Base-by-base conservation (phyloP, 2,329 filamentous ascomycete genomes). In the Aspergillus sp. region DNA sequence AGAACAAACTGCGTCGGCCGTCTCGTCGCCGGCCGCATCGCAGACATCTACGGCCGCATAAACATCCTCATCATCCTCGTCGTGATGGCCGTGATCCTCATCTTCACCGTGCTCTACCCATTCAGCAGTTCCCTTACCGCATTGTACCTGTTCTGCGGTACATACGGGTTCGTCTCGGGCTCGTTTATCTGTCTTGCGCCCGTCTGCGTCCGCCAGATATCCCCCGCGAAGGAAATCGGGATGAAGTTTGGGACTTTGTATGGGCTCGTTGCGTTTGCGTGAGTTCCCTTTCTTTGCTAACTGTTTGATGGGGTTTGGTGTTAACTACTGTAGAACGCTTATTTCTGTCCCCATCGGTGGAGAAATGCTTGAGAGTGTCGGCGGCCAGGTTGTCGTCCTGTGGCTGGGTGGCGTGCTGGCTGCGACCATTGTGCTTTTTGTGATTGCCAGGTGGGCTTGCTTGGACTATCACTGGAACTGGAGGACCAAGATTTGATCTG, bases 181-280 rank as follows among this genome's bases (percentile, higher is more conserved):
- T 78, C 77, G 0, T 81, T 80, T 59, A 70, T 82, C 43, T 77
- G 76, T 11, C 70, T 80, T 1, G 73, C 75, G 1, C 62, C 71
- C 24, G 79, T 79, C 0, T 81, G 80, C 22, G 73, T 82, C 54
- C 77, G 78, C 1, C 77, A 80, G 48, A 74, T 80, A 3, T 81
- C 78, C 17, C 72, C 77, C 20, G 71, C 77, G 0, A 79, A 78
- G 48, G 76, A 81, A 47, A 80, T 80, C 42, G 79, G 79, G 7
- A 67, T 77, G 57, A 76, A 77, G 20, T 79, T 72, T 68, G 80
- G 80, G 0, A 80, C 80, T 2, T 78, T 76, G 66, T 81, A 81
- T 61, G 80, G 79, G 13, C 64, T 81, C 22, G 77, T 78, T 12
- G 78, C 76, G 39, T 76, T 82, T 55, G 74, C 79, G 71, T 73